Evolutionary conservation across 202 grass and related monocot species (phyloP).

Genomic region (Bolboschoenoplectus hybrid): DNA sequence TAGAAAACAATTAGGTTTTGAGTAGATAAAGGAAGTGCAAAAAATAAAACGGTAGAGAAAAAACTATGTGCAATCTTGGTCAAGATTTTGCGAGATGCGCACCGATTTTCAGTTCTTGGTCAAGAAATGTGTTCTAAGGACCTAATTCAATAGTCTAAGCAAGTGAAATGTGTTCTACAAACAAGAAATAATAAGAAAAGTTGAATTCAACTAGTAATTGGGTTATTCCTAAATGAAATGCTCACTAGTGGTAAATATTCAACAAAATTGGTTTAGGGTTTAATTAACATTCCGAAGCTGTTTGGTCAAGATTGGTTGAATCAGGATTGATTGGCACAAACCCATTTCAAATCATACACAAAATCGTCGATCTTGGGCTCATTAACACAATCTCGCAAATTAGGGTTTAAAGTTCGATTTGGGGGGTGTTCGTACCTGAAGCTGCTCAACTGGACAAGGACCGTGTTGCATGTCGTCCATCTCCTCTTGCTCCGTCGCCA

Average conservation of each 20-base stretch:
- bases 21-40: neutral
- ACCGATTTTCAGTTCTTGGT: constrained; percentile 2
- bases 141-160: constrained; percentile 10
- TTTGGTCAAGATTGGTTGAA: neutral
- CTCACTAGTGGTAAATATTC: neutral
- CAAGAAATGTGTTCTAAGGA: neutral
- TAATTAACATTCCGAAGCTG: constrained; percentile 4
- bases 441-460: constrained; percentile 84
- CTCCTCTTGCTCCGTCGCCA: constrained; percentile 52
- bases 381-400: constrained; percentile 26
- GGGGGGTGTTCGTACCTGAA: constrained; percentile 52
- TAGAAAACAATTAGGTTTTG: constrained; percentile 12
- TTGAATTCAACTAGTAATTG: neutral
- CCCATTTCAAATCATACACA: neutral
- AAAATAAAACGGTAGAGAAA: neutral
- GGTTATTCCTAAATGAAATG: constrained; percentile 2
- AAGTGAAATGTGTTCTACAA: neutral
- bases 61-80: neutral
- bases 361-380: constrained; percentile 39
- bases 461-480: constrained; percentile 71
- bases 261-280: neutral
- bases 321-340: neutral
- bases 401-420: constrained; percentile 44
- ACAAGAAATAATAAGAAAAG: neutral
- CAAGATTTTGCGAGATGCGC: neutral